A percentile compares a stretch with the other conserved stretches of the same genome.
Evolutionary conservation across 2,329 filamentous ascomycete species (phyloP).

Genomic region (Fusarium sp.): DNA sequence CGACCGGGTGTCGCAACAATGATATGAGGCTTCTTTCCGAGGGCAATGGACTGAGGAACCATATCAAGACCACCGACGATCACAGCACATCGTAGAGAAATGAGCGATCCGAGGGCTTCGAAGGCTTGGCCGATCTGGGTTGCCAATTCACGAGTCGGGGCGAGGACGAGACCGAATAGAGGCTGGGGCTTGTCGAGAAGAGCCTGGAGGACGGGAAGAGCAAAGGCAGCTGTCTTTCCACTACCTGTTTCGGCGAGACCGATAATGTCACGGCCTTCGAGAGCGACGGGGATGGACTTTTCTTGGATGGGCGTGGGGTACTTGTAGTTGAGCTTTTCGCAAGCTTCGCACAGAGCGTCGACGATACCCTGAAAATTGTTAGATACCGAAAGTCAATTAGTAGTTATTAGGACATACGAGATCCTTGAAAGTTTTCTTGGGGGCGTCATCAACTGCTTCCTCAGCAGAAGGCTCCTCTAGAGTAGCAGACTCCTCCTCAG

Average conservation of each 20-base stretch:
- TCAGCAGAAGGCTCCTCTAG: conserved; percentile 50
- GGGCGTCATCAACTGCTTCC: conserved; percentile 47
- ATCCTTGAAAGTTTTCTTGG: conserved; percentile 77
- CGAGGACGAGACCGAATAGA: conserved; percentile 88
- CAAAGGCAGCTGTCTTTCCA: conserved; percentile 96
- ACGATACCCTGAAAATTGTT: conserved; percentile 73
- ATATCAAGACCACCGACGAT: conserved; percentile 97
- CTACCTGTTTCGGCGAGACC: conserved; percentile 94
- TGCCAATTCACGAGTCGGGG: conserved; percentile 92
- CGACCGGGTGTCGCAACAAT: conserved; percentile 92
- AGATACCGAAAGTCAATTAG: neutral
- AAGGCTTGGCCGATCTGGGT: conserved; percentile 91
- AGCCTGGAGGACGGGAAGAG: conserved; percentile 89
- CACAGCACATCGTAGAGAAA: conserved; percentile 86
- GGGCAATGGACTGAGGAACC: conserved; percentile 88
- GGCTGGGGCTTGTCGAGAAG: conserved; percentile 89
- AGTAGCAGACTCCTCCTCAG: conserved; percentile 52
- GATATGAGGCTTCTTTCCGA: conserved; percentile 96
- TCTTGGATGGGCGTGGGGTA: conserved; percentile 89
- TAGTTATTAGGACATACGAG: conserved; percentile 56
- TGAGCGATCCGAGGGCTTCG: conserved; percentile 86
- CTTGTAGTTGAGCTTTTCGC: conserved; percentile 83
- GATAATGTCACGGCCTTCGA: conserved; percentile 87
- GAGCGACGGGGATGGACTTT: conserved; percentile 83
- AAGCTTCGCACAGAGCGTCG: conserved; percentile 89